Percentiles rank a stretch among this genome's conserved stretches.
These are phyloP conservation scores for Didymella glomerata DNA, from an alignment of 2,329 filamentous ascomycete genomes.

Conservation along the genomic window DNA sequence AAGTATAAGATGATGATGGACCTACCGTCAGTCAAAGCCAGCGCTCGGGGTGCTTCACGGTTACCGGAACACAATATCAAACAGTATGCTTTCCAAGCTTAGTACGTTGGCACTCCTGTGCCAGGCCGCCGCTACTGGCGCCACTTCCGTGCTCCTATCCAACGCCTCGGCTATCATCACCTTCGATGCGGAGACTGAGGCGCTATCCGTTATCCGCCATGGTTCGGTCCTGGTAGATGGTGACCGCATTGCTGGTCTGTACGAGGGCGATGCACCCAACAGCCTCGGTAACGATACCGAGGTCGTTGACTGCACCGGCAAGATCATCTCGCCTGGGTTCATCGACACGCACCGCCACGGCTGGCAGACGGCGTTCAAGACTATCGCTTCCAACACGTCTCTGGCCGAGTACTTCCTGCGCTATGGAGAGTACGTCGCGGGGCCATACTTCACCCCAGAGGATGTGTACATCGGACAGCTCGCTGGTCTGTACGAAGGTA, in stretches of 20 bases:
- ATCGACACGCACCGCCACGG: constrained; percentile 62
- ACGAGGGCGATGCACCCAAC: not conserved
- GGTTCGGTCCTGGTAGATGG: not conserved
- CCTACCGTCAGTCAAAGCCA: not conserved
- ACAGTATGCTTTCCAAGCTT: not conserved
- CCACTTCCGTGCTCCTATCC: not conserved
- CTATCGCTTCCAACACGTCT: constrained; percentile 60
- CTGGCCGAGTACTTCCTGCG: constrained; percentile 27
- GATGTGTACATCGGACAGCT: constrained; percentile 37
- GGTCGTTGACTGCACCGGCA: constrained; percentile 23
- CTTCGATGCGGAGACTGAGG: not conserved
- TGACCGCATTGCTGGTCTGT: not conserved
- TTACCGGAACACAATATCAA: not conserved
- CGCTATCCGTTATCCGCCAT: not conserved
- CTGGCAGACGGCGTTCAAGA: constrained; percentile 65
- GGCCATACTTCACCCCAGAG: constrained; percentile 25
- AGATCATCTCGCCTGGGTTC: constrained; percentile 65
- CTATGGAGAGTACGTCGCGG: constrained; percentile 20
- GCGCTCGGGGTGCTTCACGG: not conserved
- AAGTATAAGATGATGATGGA: not conserved
- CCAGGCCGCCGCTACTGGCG: not conserved
- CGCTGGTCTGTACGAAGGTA: constrained; percentile 56
- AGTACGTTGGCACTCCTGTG: not conserved
- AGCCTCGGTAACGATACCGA: not conserved
- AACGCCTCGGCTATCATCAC: not conserved